Percentiles rank a stretch among this genome's conserved stretches.
Evolutionary conservation across 1,139 yeast genomes (phyloP).

Genomic region (Zygoascus hellenicus): DNA sequence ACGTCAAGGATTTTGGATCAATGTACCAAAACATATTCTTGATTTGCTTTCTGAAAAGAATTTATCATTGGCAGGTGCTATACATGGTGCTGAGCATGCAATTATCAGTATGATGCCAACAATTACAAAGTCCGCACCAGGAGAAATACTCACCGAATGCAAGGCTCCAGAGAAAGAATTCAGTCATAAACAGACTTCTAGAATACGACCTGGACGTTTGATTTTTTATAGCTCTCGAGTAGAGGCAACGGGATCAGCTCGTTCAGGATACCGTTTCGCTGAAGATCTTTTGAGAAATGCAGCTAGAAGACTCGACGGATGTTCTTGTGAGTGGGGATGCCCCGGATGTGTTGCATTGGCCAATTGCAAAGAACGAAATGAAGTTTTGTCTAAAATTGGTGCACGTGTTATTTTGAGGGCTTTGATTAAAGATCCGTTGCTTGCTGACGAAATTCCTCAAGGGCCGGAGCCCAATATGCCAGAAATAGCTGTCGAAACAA

Average conservation of each 20-base stretch:
- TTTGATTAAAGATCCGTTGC: constrained; percentile 41
- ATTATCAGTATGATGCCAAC: constrained; percentile 69
- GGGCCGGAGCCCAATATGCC: constrained; percentile 90
- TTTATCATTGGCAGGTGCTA: constrained; percentile 76
- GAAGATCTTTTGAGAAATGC: constrained; percentile 61
- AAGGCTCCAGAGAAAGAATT: constrained; percentile 96
- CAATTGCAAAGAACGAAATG: constrained; percentile 71
- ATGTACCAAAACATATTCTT: constrained; percentile 63
- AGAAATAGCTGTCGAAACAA: constrained; percentile 54
- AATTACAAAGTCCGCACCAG: constrained; percentile 55
- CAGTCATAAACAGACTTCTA: constrained; percentile 57
- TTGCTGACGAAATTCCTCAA: constrained; percentile 48
- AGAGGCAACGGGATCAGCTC: constrained; percentile 38
- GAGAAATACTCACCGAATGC: constrained; percentile 86
- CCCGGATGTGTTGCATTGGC: constrained; percentile 79
- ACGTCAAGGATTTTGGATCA: constrained; percentile 89
- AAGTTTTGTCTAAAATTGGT: constrained; percentile 83
- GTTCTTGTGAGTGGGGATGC: constrained; percentile 85
- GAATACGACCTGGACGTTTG: constrained; percentile 81
- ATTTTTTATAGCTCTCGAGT: constrained; percentile 75
- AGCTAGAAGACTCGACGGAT: constrained; percentile 49
- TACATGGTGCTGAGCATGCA: constrained; percentile 96
- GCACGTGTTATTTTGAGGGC: constrained; percentile 63
- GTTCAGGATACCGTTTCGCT: constrained; percentile 72
- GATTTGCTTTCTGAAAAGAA: constrained; percentile 50